Conservation (phyloP, 2,329 filamentous ascomycete genomes). For the Fusarium liriodendri region DNA sequence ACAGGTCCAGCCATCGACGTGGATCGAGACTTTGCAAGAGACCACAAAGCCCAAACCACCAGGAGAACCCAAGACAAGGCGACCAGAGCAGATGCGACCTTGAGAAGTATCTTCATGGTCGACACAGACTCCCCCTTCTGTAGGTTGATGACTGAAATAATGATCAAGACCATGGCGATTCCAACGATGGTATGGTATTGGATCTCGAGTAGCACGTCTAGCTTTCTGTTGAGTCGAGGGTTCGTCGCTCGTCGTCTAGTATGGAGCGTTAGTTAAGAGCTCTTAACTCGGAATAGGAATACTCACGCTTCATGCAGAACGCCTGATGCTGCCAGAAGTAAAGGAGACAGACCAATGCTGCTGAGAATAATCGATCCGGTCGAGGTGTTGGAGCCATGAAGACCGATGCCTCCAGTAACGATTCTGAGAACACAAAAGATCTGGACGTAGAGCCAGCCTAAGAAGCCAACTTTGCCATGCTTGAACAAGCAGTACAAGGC, state of each 20-base stretch:
- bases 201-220: conserved; percentile 16
- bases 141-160: conserved; percentile 7
- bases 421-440: conserved; percentile 13
- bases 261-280: not conserved
- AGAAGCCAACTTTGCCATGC: conserved; percentile 17
- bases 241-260: conserved; percentile 13
- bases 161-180: conserved; percentile 10
- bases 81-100: conserved; percentile 3
- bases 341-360: conserved; percentile 17
- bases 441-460: conserved; percentile 22
- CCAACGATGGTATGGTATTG: conserved; percentile 13
- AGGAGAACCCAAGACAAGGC: conserved; percentile 10
- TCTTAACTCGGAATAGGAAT: not conserved
- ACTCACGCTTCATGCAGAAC: conserved; percentile 19
- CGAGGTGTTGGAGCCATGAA: conserved; percentile 1
- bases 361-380: conserved; percentile 1
- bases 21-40: not conserved
- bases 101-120: conserved; percentile 3
- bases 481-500: conserved; percentile 16
- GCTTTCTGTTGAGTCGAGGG: conserved; percentile 14
- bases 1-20: not conserved
- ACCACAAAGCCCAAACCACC: conserved; percentile 5
- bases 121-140: not conserved
- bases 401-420: conserved; percentile 5
- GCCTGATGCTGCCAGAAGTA: conserved; percentile 8